Base-by-base conservation (phyloP, 164 flowering plant species). In the Aristolochia californica region DNA sequence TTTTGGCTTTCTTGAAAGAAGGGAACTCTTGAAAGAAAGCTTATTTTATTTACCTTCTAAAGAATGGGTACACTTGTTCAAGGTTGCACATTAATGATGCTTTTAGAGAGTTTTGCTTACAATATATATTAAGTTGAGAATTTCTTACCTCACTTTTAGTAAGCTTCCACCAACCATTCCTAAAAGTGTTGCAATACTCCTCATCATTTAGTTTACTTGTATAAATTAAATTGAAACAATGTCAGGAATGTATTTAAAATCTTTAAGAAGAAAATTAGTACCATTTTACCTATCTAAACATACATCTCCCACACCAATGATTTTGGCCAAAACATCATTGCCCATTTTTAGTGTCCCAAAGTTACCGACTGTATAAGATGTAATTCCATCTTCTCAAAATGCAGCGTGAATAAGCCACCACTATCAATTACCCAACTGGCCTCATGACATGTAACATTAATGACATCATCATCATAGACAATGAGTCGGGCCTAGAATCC, bases 21-120 rank as follows among this genome's bases (percentile, higher is more conserved):
- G 57, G n/a, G 13, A 13, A 21, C 57, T 27, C 57, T 54, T 54
- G 57, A 54, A 54, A 26, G 57, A 54, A 26, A 2, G 28, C 18
- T 30, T 2, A 43, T 8, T 8, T 15, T 9, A 15, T 16, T 43
- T 43, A 43, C 45, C 45, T 43, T 13, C 45, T 43, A 43, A 43
- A 16, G 14, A 43, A 43, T 43, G 45, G 16, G 16, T 16, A 43
- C 45, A 43, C 14, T 16, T n/a, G n/a, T n/a, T n/a, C n/a, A n/a
- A n/a, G n/a, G n/a, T n/a, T n/a, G n/a, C n/a, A n/a, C n/a, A n/a
- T n/a, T n/a, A n/a, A n/a, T n/a, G n/a, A n/a, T n/a, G n/a, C n/a
- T n/a, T n/a, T n/a, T n/a, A n/a, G n/a, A n/a, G n/a, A n/a, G n/a
- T n/a, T n/a, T n/a, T n/a, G n/a, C n/a, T n/a, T n/a, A n/a, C n/a